Evolutionary conservation across 108 stramenopile species (phyloP), one percentile per base, ranked within the genome.

Genomic region (Conticribra guillardii): DNA sequence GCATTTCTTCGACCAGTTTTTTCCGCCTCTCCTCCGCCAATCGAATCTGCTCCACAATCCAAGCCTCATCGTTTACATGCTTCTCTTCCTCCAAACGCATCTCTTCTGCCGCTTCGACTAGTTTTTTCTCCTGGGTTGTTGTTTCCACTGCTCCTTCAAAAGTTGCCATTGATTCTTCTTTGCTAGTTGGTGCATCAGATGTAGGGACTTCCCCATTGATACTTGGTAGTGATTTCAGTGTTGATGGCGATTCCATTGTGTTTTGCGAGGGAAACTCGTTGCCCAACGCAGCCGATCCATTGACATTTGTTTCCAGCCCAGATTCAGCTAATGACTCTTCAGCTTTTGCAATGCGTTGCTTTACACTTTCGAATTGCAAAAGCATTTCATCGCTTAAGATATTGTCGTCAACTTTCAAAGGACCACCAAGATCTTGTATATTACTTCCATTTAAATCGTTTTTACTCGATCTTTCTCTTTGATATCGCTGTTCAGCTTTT

Each of bases 11-110:
- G 16, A 7, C 29, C 0, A 34, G 14, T 14, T 53, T 26, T 31
- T 63, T 69, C 32, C 50, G 58, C 49, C 69, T 71, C 49, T 60
- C 48, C 11, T 71, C 50, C 9, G 61, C 51, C 22, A 71, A 34
- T 19, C 51, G 60, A 49, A 61, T 71, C 8, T 71, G 70, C 17
- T 71, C 70, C 21, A 23, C 70, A 0, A 53, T 61, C 70, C 70
- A 71, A 33, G 59, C 70, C 3, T 71, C 65, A 4, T 2, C 27
- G 26, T 61, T 9, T 45, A 26, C 3, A 55, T 24, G 54, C n/a
- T 51, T n/a, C n/a, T n/a, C n/a, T n/a, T n/a, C n/a, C n/a, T n/a
- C n/a, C n/a, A n/a, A n/a, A n/a, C n/a, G n/a, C n/a, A n/a, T n/a
- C n/a, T n/a, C n/a, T n/a, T n/a, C n/a, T 21, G 2, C 22, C 41